Percentiles rank a stretch among this genome's conserved stretches.
Evolutionary conservation across 139 green algal species (phyloP).

Genomic region (Chlamydomonas sp.): DNA sequence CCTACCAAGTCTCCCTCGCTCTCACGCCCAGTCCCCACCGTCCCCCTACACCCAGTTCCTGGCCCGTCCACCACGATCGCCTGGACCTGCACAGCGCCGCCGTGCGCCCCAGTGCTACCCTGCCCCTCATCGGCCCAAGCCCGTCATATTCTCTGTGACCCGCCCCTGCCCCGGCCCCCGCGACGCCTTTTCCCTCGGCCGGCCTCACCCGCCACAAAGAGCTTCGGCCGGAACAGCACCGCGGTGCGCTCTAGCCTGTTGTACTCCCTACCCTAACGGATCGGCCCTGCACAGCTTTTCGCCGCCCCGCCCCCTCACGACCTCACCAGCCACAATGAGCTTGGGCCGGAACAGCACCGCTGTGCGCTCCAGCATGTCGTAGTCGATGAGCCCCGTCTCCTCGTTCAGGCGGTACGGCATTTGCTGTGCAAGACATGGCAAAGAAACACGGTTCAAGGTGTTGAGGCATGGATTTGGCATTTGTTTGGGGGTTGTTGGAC

Average conservation of each 20-base stretch:
- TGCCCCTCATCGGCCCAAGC: too few relatives aligned
- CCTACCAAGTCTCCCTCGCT: too few relatives aligned
- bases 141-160: background rate
- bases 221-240: constrained; percentile 85
- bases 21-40: too few relatives aligned
- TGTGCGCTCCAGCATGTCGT: constrained; percentile 85
- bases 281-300: background rate
- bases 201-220: constrained; percentile 86
- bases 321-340: constrained; percentile 88
- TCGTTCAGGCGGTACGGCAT: constrained; percentile 98
- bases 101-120: too few relatives aligned
- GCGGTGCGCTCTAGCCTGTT: constrained; percentile 83
- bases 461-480: too few relatives aligned
- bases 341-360: constrained; percentile 86
- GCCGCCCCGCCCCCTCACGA: background rate
- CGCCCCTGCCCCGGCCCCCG: background rate
- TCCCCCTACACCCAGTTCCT: too few relatives aligned
- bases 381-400: constrained; percentile 95
- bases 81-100: too few relatives aligned
- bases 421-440: constrained; percentile 55
- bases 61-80: too few relatives aligned
- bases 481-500: too few relatives aligned
- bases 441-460: too few relatives aligned
- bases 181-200: background rate
- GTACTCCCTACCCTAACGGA: constrained; percentile 76